Base-by-base conservation (phyloP, 441 rosid genomes). In the Dalechampia spathulata region DNA sequence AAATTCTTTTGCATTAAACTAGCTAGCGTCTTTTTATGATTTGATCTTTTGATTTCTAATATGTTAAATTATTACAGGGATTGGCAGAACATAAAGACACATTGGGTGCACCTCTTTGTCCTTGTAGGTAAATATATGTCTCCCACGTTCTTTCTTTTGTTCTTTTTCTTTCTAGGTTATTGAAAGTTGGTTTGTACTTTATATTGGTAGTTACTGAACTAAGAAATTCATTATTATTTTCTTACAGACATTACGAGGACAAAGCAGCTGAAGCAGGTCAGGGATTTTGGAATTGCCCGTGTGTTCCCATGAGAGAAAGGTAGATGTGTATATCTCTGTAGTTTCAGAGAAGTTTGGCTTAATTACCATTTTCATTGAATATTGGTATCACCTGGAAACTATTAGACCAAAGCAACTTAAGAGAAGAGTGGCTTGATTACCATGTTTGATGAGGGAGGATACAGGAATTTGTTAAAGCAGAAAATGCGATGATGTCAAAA, bases 241-340 rank as follows among this genome's bases (percentile, higher is more conserved):
- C 60, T 32, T 47, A 39, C 77, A 91, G 98, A 83, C 96, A 91
- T 73, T 91, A 87, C 50, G 96, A 91, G 71, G 98, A 91, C 69
- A 91, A 91, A 74, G 60, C 85, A 65, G 90, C 90, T 48, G 98
- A 92, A 71, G 95, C 38, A 32, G 77, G 75, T 2, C 98, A 92
- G 55, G 98, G 96, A 45, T 92, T 86, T 71, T 92, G 96, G 95
- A 88, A 92, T 65, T 88, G 93, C 65, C 98, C 95, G 2, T 92
- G 96, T 62, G 98, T 92, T 59, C 98, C 98, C 25, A 92, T 88
- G 96, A 86, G 98, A 75, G 99, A 92, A 69, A 88, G 96, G 99
- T 88, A 75, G 3, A 46, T 43, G 22, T 51, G 7, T 21, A 10
- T 32, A 21, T 21, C 20, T 45, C n/a, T 37, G 46, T 43, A 34